phyloP scores from a whole-genome alignment of 805 yeast species.

The Spathaspora passalidarum region DNA sequence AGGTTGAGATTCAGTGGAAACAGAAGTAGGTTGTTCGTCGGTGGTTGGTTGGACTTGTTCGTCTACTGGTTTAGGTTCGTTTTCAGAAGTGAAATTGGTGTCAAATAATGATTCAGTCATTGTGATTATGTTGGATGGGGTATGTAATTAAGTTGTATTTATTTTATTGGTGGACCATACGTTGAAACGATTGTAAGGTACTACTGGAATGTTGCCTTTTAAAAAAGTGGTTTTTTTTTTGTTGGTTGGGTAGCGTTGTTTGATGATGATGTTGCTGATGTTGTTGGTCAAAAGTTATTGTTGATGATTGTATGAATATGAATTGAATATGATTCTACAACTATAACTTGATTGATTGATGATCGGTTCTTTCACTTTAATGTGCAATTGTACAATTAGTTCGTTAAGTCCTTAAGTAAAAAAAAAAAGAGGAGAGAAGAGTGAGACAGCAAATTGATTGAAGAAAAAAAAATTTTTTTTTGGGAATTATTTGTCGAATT shows the following conservation, averaged over 20 bases:
- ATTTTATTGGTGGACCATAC: background rate
- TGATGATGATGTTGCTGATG: background rate
- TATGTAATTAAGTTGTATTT: background rate
- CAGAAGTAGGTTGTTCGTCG: background rate
- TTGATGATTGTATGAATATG: background rate
- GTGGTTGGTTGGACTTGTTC: background rate
- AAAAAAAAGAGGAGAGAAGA: background rate
- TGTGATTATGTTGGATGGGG: background rate
- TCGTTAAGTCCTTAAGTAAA: too few species aligned
- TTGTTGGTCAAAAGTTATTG: background rate
- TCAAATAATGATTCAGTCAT: conserved; percentile 36
- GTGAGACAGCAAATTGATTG: background rate
- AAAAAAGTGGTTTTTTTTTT: background rate
- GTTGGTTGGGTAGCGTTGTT: background rate
- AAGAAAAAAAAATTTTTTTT: background rate
- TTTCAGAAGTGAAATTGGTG: conserved; percentile 23
- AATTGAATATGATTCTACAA: background rate
- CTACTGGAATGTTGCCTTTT: background rate
- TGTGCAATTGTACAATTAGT: too few species aligned
- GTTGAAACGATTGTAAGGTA: background rate
- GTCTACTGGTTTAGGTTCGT: conserved; percentile 4
- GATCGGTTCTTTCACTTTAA: background rate
- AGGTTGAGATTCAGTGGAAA: background rate
- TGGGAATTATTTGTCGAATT: background rate
- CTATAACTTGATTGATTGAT: background rate